These are phyloP conservation scores for Dictyostelium firmibasis DNA, from an alignment of 78 protist species.

Conservation along the genomic window DNA sequence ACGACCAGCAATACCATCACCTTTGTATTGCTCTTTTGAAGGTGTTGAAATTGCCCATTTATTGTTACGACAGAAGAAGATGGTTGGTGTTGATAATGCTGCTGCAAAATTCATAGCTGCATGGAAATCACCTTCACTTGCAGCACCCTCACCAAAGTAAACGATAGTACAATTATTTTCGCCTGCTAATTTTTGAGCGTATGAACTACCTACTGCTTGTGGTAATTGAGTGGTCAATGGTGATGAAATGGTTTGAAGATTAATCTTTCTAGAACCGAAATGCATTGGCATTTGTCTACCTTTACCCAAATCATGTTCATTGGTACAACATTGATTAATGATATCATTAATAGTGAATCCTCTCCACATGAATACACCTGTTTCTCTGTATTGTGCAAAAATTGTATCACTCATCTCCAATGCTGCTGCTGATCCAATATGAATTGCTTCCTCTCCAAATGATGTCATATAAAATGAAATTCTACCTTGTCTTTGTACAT, in stretches of 20 bases:
- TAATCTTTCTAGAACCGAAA: constrained; percentile 93
- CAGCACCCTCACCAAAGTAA: constrained; percentile 99
- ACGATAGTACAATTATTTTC: constrained; percentile 80
- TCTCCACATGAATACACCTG: constrained; percentile 94
- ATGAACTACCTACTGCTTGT: constrained; percentile 96
- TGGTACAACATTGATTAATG: constrained; percentile 92
- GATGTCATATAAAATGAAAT: constrained; percentile 97
- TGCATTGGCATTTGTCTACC: constrained; percentile 99
- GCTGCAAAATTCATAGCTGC: constrained; percentile 98
- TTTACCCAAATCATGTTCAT: constrained; percentile 87
- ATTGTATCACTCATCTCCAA: constrained; percentile 85
- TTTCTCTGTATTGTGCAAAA: constrained; percentile 94
- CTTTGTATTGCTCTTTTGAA: constrained; percentile 95
- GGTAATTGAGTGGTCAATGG: constrained; percentile 95
- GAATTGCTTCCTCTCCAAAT: constrained; percentile 94
- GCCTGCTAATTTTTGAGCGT: constrained; percentile 89
- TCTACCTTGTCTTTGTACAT: constrained; percentile 94
- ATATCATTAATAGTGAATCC: constrained; percentile 91
- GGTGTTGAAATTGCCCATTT: constrained; percentile 98
- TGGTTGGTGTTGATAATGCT: constrained; percentile 88
- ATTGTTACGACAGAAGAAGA: constrained; percentile 98
- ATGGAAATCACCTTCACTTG: constrained; percentile 98
- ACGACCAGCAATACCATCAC: constrained; percentile 89
- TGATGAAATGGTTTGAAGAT: constrained; percentile 94
- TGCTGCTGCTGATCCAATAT: constrained; percentile 92